These are phyloP conservation scores for Lagerstroemia speciosa DNA, from an alignment of 345 rosid genomes.

Conservation along the genomic window DNA sequence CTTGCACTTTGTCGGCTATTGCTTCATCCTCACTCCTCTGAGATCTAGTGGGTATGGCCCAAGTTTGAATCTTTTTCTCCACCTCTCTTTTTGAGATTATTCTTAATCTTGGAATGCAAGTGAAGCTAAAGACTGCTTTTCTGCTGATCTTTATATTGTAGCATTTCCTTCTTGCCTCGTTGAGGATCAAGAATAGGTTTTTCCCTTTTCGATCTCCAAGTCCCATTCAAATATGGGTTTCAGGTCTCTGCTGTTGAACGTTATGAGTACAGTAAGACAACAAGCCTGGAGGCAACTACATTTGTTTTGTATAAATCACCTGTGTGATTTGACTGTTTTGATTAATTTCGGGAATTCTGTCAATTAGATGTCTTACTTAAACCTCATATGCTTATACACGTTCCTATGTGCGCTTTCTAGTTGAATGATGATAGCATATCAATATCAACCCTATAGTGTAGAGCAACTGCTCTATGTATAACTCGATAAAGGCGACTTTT, in stretches of 20 bases:
- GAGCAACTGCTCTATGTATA: neutral
- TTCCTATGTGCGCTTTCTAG: neutral
- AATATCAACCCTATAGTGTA: neutral
- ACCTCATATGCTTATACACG: neutral
- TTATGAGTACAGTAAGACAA: neutral
- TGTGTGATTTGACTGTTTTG: neutral
- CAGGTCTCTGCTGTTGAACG: neutral
- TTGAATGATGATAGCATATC: neutral
- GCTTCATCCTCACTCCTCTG: conserved; percentile 30
- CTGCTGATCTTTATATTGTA: neutral
- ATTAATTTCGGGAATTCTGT: neutral
- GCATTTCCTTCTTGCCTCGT: conserved; percentile 5
- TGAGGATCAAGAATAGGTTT: neutral
- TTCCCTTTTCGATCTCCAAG: neutral
- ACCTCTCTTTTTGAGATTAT: conserved; percentile 10
- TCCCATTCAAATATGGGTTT: neutral
- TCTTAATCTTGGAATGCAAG: conserved; percentile 69
- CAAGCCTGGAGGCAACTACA: no score
- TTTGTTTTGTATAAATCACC: neutral
- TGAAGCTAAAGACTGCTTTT: conserved; percentile 33
- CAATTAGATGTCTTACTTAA: neutral
- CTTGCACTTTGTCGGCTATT: conserved; percentile 25
- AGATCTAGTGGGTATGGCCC: conserved; percentile 55
- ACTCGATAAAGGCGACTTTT: neutral
- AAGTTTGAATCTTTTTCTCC: conserved; percentile 6